Base-by-base conservation (phyloP, 352 stramenopile species). In the Elongisporangium prolatum region DNA sequence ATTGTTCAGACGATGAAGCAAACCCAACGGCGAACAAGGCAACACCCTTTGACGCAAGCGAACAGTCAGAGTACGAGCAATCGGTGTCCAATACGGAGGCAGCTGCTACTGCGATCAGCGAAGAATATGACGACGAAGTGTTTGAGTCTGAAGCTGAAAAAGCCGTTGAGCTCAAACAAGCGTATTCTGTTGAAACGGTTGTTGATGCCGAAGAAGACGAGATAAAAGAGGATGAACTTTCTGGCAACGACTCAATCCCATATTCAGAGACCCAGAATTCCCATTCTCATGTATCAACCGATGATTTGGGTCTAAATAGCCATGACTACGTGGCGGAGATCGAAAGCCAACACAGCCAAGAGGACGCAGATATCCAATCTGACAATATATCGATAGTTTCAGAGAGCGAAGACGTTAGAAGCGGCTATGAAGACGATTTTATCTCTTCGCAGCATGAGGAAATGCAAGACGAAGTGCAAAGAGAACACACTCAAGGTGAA, bases 131-230 rank as follows among this genome's bases (percentile, higher is more conserved):
- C 34, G 34, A 44, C 11, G 34, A 44, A 17, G 17, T 44, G 34
- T 44, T 44, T 17, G 34, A 44, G 34, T 44, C 34, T 44, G 34
- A 44, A 17, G 34, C 34, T 44, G 34, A 44, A 44, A 44, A 44
- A 11, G 7, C 10, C 17, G 34, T 17, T 44, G 34, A 11, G 2
- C 17, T 13, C 34, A 44, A 44, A 13, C 34, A 17, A 44, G 34
- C 11, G 14, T 44, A 9, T 4, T 44, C 34, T 11, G 49, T 49
- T 50, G 54, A 44, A 13, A 40, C 8, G 28, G 28, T 9, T 2
- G 28, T 40, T 11, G 68, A 62, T 56, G 63, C 65, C 6, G 54
- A 71, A 5, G 64, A 69, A 40, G 67, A 71, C 1, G 65, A 74
- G 40, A 68, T 60, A 20, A 69, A 77, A 22, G 75, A 87, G 3